Percentiles rank a stretch among this genome's conserved stretches.
Conservation (phyloP, 495 filamentous ascomycete genomes). For the Penicillium riverlandense region DNA sequence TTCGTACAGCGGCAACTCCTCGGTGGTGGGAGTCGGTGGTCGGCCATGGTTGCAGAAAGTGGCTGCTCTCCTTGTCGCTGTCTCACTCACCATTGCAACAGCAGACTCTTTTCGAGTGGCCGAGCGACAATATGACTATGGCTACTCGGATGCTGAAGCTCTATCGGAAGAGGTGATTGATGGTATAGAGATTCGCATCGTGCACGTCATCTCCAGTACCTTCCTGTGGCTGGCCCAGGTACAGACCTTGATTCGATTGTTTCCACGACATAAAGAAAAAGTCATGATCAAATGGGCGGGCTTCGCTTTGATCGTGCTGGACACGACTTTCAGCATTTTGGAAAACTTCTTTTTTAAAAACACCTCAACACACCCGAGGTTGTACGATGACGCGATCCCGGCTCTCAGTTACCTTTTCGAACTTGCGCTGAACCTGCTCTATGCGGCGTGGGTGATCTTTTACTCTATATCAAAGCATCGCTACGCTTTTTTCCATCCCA, state of each 20-base stretch:
- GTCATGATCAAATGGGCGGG: constrained; percentile 98
- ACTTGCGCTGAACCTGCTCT: constrained; percentile 78
- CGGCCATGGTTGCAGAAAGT: constrained; percentile 95
- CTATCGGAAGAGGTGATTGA: constrained; percentile 70
- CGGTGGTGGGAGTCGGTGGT: constrained; percentile 77
- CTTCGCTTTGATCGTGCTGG: constrained; percentile 84
- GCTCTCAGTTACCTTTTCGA: constrained; percentile 93
- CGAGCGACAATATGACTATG: constrained; percentile 64
- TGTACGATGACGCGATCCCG: constrained; percentile 82
- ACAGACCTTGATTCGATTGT: constrained; percentile 89
- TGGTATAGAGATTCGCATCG: constrained; percentile 76
- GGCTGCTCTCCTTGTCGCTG: constrained; percentile 79
- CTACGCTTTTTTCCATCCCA: constrained; percentile 86
- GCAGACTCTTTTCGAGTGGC: constrained; percentile 82
- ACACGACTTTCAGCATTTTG: constrained; percentile 80
- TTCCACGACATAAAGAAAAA: constrained; percentile 94
- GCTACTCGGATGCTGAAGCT: constrained; percentile 63
- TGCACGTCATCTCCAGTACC: constrained; percentile 84
- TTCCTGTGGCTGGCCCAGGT: constrained; percentile 97
- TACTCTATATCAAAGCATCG: constrained; percentile 87
- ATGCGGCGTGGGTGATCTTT: constrained; percentile 93
- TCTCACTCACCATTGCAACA: constrained; percentile 89
- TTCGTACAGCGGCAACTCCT: constrained; percentile 57
- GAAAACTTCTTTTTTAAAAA: constrained; percentile 72
- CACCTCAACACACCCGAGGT: constrained; percentile 52